These are phyloP conservation scores for Russula foetens DNA, from an alignment of 768 basidiomycete genomes.

Conservation along the genomic window DNA sequence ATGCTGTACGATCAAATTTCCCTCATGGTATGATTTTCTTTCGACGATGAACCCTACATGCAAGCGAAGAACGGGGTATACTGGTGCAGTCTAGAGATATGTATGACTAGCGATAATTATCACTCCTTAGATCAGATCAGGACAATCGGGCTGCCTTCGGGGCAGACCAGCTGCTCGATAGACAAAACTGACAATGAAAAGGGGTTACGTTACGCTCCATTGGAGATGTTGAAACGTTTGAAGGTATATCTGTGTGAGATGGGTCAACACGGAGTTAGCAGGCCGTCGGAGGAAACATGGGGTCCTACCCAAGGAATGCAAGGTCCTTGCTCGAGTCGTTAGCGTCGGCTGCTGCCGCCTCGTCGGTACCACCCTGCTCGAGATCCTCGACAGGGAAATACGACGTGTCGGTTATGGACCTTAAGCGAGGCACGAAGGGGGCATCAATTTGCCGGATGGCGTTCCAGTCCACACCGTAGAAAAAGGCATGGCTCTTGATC, in stretches of 20 bases:
- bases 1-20: background rate
- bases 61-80: slow-evolving; percentile 12
- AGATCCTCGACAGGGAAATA: slow-evolving; percentile 96
- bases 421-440: slow-evolving; percentile 92
- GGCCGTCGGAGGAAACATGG: background rate
- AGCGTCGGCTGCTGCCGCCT: slow-evolving; percentile 33
- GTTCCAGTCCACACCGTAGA: slow-evolving; percentile 93
- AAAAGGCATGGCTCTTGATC: slow-evolving; percentile 88
- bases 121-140: slow-evolving; percentile 14
- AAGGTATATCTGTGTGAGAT: slow-evolving; percentile 59
- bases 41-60: slow-evolving; percentile 8
- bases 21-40: background rate
- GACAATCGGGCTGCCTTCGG: background rate
- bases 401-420: slow-evolving; percentile 93
- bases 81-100: slow-evolving; percentile 11
- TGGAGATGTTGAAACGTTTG: slow-evolving; percentile 65
- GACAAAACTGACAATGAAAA: background rate
- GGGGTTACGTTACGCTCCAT: slow-evolving; percentile 44
- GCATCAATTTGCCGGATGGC: slow-evolving; percentile 83
- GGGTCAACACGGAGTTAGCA: background rate
- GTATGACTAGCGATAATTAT: slow-evolving; percentile 11
- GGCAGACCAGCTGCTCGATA: slow-evolving; percentile 17
- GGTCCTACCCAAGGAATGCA: slow-evolving; percentile 48
- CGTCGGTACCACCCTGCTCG: slow-evolving; percentile 54
- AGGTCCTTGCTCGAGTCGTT: slow-evolving; percentile 44